phyloP scores from a whole-genome alignment of 2,329 filamentous ascomycete genomes.

The Exophiala xenobiotica region DNA sequence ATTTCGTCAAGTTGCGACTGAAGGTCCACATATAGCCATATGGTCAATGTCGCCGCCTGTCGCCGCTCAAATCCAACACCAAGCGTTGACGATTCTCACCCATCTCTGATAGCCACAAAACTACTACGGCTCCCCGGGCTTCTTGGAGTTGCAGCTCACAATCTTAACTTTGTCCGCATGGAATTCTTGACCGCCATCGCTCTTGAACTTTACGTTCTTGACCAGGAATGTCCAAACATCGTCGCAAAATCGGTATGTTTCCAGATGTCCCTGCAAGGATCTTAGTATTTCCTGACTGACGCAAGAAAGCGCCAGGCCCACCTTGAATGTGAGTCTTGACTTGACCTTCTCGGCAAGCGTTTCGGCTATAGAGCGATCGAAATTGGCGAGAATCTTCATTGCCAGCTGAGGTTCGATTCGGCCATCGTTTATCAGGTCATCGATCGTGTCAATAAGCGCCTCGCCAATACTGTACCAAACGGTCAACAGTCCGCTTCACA shows the following conservation, averaged over 20 bases:
- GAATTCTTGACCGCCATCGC: slow-evolving; percentile 76
- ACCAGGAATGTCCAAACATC: slow-evolving; percentile 99
- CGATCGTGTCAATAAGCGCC: slow-evolving; percentile 91
- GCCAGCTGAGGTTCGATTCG: slow-evolving; percentile 97
- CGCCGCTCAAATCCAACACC: no score
- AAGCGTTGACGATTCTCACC: no score
- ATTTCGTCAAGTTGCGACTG: neutral
- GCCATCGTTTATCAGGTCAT: slow-evolving; percentile 90
- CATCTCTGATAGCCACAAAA: no score
- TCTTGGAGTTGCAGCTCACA: slow-evolving; percentile 93
- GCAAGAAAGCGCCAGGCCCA: slow-evolving; percentile 38
- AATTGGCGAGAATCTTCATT: slow-evolving; percentile 96
- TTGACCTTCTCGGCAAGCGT: slow-evolving; percentile 91
- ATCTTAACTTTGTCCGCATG: slow-evolving; percentile 95
- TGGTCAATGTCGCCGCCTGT: no score
- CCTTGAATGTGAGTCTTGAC: slow-evolving; percentile 90
- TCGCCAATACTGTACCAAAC: slow-evolving; percentile 72
- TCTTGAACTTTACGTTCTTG: slow-evolving; percentile 98
- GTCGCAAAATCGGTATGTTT: slow-evolving; percentile 98
- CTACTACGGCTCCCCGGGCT: slow-evolving; percentile 56
- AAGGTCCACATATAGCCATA: neutral
- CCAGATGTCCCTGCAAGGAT: slow-evolving; percentile 74
- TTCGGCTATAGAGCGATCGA: slow-evolving; percentile 90
- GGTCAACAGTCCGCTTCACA: slow-evolving; percentile 17
- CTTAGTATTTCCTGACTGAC: slow-evolving; percentile 1